Evolutionary conservation across 257 asterid genomes (phyloP).

Genomic region (Rubia yunnanensis): DNA sequence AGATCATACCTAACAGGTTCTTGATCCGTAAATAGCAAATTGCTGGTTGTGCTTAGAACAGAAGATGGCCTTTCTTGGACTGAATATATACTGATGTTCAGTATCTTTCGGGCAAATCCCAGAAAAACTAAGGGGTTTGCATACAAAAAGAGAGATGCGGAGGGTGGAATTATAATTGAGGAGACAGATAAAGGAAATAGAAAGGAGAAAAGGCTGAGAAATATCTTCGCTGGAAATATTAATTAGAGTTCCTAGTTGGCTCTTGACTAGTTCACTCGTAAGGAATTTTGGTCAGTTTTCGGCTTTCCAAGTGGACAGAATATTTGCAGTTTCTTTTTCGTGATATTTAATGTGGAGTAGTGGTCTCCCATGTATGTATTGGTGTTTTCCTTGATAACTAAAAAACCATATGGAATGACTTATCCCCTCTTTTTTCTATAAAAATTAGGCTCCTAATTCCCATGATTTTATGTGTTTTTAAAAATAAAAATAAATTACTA

Average conservation of each 20-base stretch:
- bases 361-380: not conserved
- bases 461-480: no score
- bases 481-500: no score
- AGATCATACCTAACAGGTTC: constrained; percentile 8
- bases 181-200: not conserved
- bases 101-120: not conserved
- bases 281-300: not conserved
- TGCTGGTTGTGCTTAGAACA: not conserved
- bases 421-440: no score
- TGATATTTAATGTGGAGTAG: not conserved
- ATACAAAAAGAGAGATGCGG: not conserved
- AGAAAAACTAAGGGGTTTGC: not conserved
- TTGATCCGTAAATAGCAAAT: constrained; percentile 11
- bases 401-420: not conserved
- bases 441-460: no score
- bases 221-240: constrained; percentile 9
- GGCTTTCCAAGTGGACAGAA: not conserved
- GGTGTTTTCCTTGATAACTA: not conserved
- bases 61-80: not conserved
- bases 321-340: constrained; percentile 1
- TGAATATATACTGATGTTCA: not conserved
- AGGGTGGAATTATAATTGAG: not conserved
- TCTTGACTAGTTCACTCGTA: not conserved
- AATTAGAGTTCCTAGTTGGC: not conserved
- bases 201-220: not conserved